A percentile compares a stretch with the other conserved stretches of the same genome.
phyloP scores from a whole-genome alignment of 345 rosid genomes.

The Lepidium africanum region DNA sequence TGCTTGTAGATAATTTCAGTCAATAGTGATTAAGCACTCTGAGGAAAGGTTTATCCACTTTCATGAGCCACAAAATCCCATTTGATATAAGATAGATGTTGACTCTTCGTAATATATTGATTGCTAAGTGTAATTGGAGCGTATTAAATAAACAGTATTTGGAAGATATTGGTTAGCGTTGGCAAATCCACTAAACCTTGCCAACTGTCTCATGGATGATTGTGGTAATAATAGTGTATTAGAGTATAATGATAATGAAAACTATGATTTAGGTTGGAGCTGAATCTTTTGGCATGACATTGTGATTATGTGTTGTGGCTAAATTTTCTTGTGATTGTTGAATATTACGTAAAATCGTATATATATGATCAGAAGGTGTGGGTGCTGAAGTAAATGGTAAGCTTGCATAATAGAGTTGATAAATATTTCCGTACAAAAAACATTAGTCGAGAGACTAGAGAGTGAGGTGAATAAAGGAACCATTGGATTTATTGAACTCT shows the following conservation, averaged over 20 bases:
- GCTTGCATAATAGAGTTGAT: not conserved
- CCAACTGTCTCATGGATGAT: not conserved
- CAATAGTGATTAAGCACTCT: conserved; percentile 18
- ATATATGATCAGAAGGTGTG: not conserved
- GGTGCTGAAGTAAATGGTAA: not conserved
- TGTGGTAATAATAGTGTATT: not conserved
- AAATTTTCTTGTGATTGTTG: not conserved
- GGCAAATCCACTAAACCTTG: not conserved
- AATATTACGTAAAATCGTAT: not conserved
- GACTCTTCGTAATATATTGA: not conserved
- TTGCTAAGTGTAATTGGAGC: conserved; percentile 9
- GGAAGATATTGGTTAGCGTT: conserved; percentile 2
- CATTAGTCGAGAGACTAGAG: not conserved
- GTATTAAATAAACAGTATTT: not conserved
- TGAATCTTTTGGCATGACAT: not conserved
- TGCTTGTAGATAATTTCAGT: not conserved
- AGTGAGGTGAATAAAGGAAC: not conserved
- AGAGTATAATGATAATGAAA: not conserved
- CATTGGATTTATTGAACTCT: not conserved
- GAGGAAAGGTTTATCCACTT: not conserved
- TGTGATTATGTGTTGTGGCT: not conserved
- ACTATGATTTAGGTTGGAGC: not conserved
- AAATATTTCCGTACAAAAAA: not conserved
- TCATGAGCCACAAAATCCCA: conserved; percentile 1
- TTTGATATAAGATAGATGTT: conserved; percentile 5